A percentile compares a stretch with the other conserved stretches of the same genome.
These are phyloP conservation scores for Penicillium roqueforti DNA, from an alignment of 495 filamentous ascomycete genomes.

Conservation along the genomic window DNA sequence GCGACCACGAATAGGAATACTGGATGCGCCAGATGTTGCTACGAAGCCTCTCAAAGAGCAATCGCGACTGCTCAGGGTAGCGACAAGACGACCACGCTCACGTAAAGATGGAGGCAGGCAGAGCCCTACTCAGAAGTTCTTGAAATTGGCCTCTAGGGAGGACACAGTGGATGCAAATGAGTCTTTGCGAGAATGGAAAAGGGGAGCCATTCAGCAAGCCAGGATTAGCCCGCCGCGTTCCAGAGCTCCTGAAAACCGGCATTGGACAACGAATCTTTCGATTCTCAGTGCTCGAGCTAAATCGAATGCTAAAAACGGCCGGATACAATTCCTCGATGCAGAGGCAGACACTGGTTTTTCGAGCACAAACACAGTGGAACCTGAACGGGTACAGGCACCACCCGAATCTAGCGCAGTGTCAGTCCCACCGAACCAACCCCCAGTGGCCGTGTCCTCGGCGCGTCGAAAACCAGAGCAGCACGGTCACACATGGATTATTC, in stretches of 20 bases:
- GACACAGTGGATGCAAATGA: conserved; percentile 74
- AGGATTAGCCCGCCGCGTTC: conserved; percentile 22
- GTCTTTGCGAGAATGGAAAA: conserved; percentile 69
- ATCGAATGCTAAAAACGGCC: conserved; percentile 2
- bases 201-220: conserved; percentile 57
- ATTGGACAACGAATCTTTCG: conserved; percentile 19
- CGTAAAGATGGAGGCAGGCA: conserved; percentile 62
- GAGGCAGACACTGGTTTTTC: neutral
- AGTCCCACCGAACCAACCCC: neutral
- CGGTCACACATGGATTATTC: conserved; percentile 37
- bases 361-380: neutral
- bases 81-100: conserved; percentile 62
- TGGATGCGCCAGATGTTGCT: conserved; percentile 61
- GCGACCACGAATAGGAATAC: conserved; percentile 57
- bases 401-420: conserved; percentile 3
- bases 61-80: conserved; percentile 75
- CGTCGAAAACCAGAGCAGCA: conserved; percentile 15
- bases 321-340: neutral
- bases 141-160: conserved; percentile 62
- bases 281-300: conserved; percentile 13
- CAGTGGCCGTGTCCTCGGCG: neutral
- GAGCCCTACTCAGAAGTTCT: conserved; percentile 69
- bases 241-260: conserved; percentile 20
- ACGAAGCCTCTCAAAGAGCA: conserved; percentile 25
- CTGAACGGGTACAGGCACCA: conserved; percentile 1